Evolutionary conservation across 2,329 filamentous ascomycete species (phyloP).

Genomic region (Exophiala lecanii-corni): DNA sequence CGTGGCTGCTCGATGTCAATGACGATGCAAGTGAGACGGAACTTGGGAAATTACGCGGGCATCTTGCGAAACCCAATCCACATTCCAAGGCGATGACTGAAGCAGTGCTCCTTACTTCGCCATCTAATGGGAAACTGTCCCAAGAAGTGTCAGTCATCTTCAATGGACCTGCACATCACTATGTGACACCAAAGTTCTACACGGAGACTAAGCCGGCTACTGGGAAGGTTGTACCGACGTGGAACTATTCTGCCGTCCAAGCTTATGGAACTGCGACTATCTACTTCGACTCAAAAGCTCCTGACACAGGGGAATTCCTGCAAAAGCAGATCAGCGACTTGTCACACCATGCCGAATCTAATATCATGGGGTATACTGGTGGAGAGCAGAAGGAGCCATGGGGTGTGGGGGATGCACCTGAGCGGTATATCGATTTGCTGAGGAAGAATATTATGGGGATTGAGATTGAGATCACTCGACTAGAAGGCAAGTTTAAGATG

Average conservation of each 20-base stretch:
- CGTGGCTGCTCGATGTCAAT: slow-evolving; percentile 52
- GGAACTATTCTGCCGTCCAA: slow-evolving; percentile 65
- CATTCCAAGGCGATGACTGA: slow-evolving; percentile 60
- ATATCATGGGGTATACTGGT: slow-evolving; percentile 54
- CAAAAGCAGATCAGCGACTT: slow-evolving; percentile 51
- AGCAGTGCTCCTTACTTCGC: slow-evolving; percentile 24
- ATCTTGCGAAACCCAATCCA: slow-evolving; percentile 60
- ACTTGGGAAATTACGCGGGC: slow-evolving; percentile 50
- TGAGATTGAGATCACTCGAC: slow-evolving; percentile 51
- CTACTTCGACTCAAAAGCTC: slow-evolving; percentile 47
- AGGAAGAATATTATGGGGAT: slow-evolving; percentile 59
- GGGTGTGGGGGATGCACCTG: slow-evolving; percentile 55
- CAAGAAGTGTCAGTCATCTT: slow-evolving; percentile 62
- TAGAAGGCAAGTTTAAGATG: slow-evolving; percentile 65
- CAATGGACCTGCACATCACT: slow-evolving; percentile 55
- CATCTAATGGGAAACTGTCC: slow-evolving; percentile 24
- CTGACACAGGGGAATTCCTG: slow-evolving; percentile 47
- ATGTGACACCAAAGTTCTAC: slow-evolving; percentile 67
- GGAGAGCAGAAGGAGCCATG: slow-evolving; percentile 39
- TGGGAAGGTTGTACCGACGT: slow-evolving; percentile 65
- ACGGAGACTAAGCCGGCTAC: slow-evolving; percentile 58
- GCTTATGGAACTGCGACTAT: slow-evolving; percentile 56
- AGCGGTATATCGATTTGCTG: slow-evolving; percentile 52
- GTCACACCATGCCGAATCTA: slow-evolving; percentile 46
- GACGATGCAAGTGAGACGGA: slow-evolving; percentile 36